Percentiles rank a stretch among this genome's conserved stretches.
Conservation (phyloP, 2,329 filamentous ascomycete genomes). For the Diaporthe citriasiana region DNA sequence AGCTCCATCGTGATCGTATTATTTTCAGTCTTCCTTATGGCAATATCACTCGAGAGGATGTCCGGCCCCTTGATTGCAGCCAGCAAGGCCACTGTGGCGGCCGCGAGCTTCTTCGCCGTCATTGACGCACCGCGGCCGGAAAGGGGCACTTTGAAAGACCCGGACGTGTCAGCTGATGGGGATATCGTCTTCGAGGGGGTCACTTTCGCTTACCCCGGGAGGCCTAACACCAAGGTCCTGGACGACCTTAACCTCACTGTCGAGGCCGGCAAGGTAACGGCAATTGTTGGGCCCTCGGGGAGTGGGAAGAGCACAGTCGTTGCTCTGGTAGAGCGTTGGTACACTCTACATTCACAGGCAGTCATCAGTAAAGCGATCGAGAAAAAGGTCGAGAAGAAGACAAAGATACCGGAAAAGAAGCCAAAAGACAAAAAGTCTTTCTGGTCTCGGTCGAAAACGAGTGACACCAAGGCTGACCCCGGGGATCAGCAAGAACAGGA, state of each 20-base stretch:
- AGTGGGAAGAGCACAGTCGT: constrained; percentile 83
- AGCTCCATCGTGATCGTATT: constrained; percentile 70
- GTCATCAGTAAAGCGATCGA: constrained; percentile 65
- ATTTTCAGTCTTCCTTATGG: constrained; percentile 71
- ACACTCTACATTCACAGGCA: constrained; percentile 70
- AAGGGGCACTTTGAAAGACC: constrained; percentile 58
- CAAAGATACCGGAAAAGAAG: constrained; percentile 52
- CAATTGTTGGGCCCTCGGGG: constrained; percentile 80
- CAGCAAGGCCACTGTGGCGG: constrained; percentile 69
- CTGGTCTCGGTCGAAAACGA: constrained; percentile 39
- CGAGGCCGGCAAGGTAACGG: constrained; percentile 76
- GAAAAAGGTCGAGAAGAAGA: constrained; percentile 60
- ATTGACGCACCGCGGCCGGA: constrained; percentile 62
- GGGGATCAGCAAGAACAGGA: constrained; percentile 47
- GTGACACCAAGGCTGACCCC: constrained; percentile 46
- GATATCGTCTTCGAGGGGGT: constrained; percentile 75
- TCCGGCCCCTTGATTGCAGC: constrained; percentile 72
- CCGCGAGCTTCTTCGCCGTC: constrained; percentile 70
- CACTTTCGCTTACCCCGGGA: constrained; percentile 79
- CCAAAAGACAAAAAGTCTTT: constrained; percentile 44
- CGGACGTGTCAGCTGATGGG: constrained; percentile 62
- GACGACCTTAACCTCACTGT: constrained; percentile 71
- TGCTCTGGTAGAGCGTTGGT: constrained; percentile 80
- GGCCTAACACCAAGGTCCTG: constrained; percentile 74
- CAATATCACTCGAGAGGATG: constrained; percentile 69